Conservation (phyloP, 257 asterid genomes). For the Datura wrightii region DNA sequence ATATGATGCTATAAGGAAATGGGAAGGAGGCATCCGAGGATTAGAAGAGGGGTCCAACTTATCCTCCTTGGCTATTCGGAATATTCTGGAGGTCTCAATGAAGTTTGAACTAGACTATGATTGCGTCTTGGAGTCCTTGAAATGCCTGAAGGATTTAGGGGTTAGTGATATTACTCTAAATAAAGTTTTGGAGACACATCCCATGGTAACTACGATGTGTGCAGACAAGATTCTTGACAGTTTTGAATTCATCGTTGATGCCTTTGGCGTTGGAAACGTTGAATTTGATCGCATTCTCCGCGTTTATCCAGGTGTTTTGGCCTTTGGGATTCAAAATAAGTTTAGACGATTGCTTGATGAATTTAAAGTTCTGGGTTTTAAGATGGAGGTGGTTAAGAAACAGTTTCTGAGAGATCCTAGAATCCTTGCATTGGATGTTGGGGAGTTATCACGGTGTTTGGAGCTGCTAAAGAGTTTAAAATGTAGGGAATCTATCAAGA, state of each 20-base stretch:
- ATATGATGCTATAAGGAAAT: slow-evolving; percentile 56
- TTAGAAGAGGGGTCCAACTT: slow-evolving; percentile 40
- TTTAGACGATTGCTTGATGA: slow-evolving; percentile 66
- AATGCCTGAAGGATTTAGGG: slow-evolving; percentile 59
- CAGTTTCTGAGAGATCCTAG: slow-evolving; percentile 64
- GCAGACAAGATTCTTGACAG: slow-evolving; percentile 47
- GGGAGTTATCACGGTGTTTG: slow-evolving; percentile 78
- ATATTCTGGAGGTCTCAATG: slow-evolving; percentile 53
- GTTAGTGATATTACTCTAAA: slow-evolving; percentile 50
- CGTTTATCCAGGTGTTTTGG: slow-evolving; percentile 59
- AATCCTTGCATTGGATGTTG: slow-evolving; percentile 76
- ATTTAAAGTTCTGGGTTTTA: slow-evolving; percentile 67
- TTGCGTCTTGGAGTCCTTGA: slow-evolving; percentile 46
- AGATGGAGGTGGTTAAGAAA: slow-evolving; percentile 52
- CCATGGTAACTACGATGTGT: slow-evolving; percentile 50
- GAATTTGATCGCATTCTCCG: slow-evolving; percentile 55
- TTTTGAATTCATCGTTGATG: slow-evolving; percentile 54
- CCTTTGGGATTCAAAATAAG: slow-evolving; percentile 56
- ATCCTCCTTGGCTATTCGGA: slow-evolving; percentile 45
- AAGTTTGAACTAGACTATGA: slow-evolving; percentile 57
- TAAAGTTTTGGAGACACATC: slow-evolving; percentile 67
- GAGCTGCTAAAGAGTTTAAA: slow-evolving; percentile 67
- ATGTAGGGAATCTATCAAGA: slow-evolving; percentile 63
- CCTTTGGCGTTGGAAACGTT: slow-evolving; percentile 50
- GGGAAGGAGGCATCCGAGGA: slow-evolving; percentile 51